phyloP scores from a whole-genome alignment of 495 filamentous ascomycete genomes.

The Pseudotulostoma volvatum region DNA sequence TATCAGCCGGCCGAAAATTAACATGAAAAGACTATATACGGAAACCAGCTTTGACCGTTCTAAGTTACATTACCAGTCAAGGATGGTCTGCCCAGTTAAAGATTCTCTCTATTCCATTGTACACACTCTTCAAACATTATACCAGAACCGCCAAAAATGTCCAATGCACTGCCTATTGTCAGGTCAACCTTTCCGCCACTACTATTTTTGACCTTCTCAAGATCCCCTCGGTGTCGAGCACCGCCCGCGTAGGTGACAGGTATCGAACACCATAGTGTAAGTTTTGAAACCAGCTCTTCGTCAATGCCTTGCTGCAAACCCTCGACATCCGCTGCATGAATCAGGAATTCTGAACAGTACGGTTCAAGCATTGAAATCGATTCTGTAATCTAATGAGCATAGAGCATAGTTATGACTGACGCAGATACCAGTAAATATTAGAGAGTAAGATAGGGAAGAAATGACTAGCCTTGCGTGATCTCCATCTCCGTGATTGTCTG shows the following conservation, averaged over 20 bases:
- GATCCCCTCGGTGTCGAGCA: conserved; percentile 60
- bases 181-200: conserved; percentile 75
- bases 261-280: conserved; percentile 74
- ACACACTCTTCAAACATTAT: conserved; percentile 82
- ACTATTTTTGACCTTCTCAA: conserved; percentile 60
- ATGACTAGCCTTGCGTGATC: conserved; percentile 55
- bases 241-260: conserved; percentile 95
- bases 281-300: conserved; percentile 55
- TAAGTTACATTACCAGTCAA: no score
- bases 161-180: conserved; percentile 89
- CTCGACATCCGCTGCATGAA: conserved; percentile 98
- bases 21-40: no score
- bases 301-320: conserved; percentile 84
- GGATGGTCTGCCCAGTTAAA: no score
- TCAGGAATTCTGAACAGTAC: conserved; percentile 88
- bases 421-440: no score
- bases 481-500: conserved; percentile 95
- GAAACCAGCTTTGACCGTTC: no score
- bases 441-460: no score
- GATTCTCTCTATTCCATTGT: conserved; percentile 65
- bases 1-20: no score
- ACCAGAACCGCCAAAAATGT: conserved; percentile 80
- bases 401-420: no score
- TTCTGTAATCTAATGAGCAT: conserved; percentile 42
- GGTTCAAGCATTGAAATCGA: conserved; percentile 66